Conservation (phyloP, 2,329 filamentous ascomycete species). For the Paraphaeosphaeria sporulosa region DNA sequence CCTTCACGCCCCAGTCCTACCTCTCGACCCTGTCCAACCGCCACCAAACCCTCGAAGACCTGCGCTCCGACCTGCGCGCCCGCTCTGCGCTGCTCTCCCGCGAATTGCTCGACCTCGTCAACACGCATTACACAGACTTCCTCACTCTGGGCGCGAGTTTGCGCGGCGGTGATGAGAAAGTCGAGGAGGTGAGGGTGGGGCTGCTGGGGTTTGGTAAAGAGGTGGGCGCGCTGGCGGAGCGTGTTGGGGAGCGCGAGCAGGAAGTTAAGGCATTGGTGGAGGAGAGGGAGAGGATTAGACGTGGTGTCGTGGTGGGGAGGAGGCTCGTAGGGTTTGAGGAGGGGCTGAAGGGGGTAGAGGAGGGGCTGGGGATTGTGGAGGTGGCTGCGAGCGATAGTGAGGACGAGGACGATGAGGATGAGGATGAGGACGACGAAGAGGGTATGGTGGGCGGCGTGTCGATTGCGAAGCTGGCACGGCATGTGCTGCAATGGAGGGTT, state of each 20-base stretch:
- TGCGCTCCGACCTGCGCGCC: slow-evolving; percentile 84
- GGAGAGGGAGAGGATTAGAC: slow-evolving; percentile 75
- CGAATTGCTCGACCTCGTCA: slow-evolving; percentile 93
- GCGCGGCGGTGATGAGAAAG: slow-evolving; percentile 85
- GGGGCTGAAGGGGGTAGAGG: slow-evolving; percentile 69
- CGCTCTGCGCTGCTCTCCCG: slow-evolving; percentile 80
- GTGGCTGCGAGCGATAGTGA: slow-evolving; percentile 21
- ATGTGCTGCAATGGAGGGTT: slow-evolving; percentile 66
- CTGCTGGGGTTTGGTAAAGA: slow-evolving; percentile 85
- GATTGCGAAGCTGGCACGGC: slow-evolving; percentile 59
- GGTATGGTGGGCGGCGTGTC: slow-evolving; percentile 35
- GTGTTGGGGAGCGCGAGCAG: slow-evolving; percentile 68
- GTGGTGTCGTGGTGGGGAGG: slow-evolving; percentile 69
- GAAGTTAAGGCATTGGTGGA: slow-evolving; percentile 69
- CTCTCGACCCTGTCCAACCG: slow-evolving; percentile 83
- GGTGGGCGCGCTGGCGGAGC: slow-evolving; percentile 74
- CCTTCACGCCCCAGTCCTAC: slow-evolving; percentile 83
- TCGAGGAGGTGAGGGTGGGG: slow-evolving; percentile 88
- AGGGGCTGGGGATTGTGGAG: slow-evolving; percentile 63
- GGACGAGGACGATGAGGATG: slow-evolving; percentile 46
- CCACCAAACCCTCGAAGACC: slow-evolving; percentile 94
- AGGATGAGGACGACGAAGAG: slow-evolving; percentile 40
- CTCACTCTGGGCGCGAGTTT: slow-evolving; percentile 82
- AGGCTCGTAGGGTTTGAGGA: slow-evolving; percentile 72
- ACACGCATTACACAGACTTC: slow-evolving; percentile 93